A percentile compares a stretch with the other conserved stretches of the same genome.
These are phyloP conservation scores for Erythrobasidium hasegawianum DNA, from an alignment of 1,284 basidiomycete species.

Conservation along the genomic window DNA sequence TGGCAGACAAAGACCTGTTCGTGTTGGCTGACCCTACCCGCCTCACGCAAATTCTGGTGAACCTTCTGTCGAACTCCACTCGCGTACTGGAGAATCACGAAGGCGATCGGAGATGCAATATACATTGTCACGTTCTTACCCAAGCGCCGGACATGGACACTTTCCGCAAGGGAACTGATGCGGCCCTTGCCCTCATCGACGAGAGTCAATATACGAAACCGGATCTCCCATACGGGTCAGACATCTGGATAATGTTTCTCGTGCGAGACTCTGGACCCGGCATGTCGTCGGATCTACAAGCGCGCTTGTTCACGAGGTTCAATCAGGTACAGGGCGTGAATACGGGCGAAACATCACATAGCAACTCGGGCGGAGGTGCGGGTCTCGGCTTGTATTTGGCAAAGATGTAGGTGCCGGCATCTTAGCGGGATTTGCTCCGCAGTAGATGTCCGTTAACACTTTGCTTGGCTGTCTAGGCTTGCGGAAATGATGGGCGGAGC, in stretches of 20 bases:
- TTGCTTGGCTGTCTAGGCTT: slow-evolving; percentile 13
- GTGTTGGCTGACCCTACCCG: slow-evolving; percentile 40
- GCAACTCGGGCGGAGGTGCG: slow-evolving; percentile 13
- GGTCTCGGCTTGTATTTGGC: slow-evolving; percentile 40
- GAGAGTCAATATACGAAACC: neutral
- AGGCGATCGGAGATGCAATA: slow-evolving; percentile 10
- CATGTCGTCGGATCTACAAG: slow-evolving; percentile 16
- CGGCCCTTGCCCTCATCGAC: slow-evolving; percentile 3
- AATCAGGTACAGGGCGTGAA: slow-evolving; percentile 25
- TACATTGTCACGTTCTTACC: neutral
- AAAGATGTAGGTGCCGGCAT: slow-evolving; percentile 8
- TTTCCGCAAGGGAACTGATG: slow-evolving; percentile 13
- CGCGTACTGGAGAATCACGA: slow-evolving; percentile 27
- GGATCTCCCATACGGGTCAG: slow-evolving; percentile 3
- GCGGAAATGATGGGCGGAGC: slow-evolving; percentile 30
- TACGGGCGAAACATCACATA: slow-evolving; percentile 4
- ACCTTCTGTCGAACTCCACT: slow-evolving; percentile 41
- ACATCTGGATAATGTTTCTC: slow-evolving; percentile 18
- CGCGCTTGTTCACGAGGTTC: slow-evolving; percentile 38
- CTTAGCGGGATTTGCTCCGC: neutral
- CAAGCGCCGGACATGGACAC: slow-evolving; percentile 3
- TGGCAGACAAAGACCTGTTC: slow-evolving; percentile 3
- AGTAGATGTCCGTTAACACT: neutral
- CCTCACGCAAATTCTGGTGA: slow-evolving; percentile 41
- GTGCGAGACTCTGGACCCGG: slow-evolving; percentile 30